Base-by-base conservation (phyloP, 257 asterid genomes). In the Fraxinus cuspidata region DNA sequence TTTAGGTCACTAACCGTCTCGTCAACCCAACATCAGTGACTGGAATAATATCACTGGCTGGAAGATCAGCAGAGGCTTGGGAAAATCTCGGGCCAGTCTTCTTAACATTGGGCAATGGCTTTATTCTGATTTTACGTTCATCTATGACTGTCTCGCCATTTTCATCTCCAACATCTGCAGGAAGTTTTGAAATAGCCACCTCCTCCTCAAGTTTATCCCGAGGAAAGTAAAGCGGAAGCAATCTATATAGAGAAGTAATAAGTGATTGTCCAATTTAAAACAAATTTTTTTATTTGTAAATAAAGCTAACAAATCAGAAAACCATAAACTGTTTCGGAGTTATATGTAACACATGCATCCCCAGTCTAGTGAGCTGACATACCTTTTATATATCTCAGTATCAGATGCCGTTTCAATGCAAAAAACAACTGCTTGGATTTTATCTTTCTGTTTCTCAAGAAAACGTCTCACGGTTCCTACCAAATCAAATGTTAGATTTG, bases 151-250 rank as follows among this genome's bases (percentile, higher is more conserved):
- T 92, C 81, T 92, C 99, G 42, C 99, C 99, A 88, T 96, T 92
- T 88, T 93, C 98, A 89, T 96, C 99, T 76, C 99, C 99, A 80
- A 96, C 99, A 86, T 96, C 99, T 40, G 96, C 95, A 76, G 99
- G 99, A 78, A 96, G 97, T 86, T 93, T 96, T 32, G 88, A 42
- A 81, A 85, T 80, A 66, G 97, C 97, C 64, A 90, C 82, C 84
- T 88, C 92, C 85, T 93, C 99, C 87, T 96, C 99, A 38, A 85
- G 91, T 53, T 88, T 92, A 84, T 93, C 94, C 64, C 99, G 91
- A 32, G 99, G 99, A 81, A 96, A 96, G 88, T 96, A 96, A 77
- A 96, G 98, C 2, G 98, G 99, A 85, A 96, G 99, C 87, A 96
- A 88, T 85, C 99, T 96, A 82, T 67, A 67, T 40, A 6, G 53